Base-by-base conservation (phyloP, 2,329 filamentous ascomycete genomes). In the Claviceps sp. region DNA sequence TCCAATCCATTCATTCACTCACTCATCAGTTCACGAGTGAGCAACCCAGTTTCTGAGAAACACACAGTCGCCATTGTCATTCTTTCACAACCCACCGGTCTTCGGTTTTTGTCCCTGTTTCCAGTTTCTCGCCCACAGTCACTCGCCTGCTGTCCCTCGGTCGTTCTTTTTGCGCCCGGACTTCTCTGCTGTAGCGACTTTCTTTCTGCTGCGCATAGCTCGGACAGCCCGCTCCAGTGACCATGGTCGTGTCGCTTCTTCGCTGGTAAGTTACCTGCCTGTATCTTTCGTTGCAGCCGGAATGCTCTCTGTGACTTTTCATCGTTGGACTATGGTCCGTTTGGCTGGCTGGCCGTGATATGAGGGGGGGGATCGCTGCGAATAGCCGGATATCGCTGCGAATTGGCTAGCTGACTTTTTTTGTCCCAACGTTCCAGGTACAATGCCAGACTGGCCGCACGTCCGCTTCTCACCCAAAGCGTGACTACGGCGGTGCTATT, bases 401-500 rank as follows among this genome's bases (percentile, higher is more conserved):
- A 2, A 45, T 40, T 11, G 34, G 14, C 51, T 58, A 50, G 60
- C 59, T 42, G 49, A 43, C 7, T 5, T 23, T 45, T 45, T 16
- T 44, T n/a, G 16, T 4, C 14, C 26, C 11, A 16, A 45, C 26
- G 20, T 13, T 20, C 14, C n/a, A 87, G 90, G 89, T 97, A 97
- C 73, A 88, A 94, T 71, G 76, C 80, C 64, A 86, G 81, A 68
- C 76, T 96, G 65, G 83, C 85, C 60, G 79, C 82, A 62, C 80
- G 86, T 64, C 91, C 91, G 54, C 74, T 97, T 60, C 80, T 96
- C 62, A 97, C 91, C 11, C 88, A 95, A 74, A 87, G 85, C 65
- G 72, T 95, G 61, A 95, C 89, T 52, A 96, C 91, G 40, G 86
- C 88, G 47, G 78, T 97, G 54, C 83, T 98, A 56, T 98, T 97